phyloP scores from a whole-genome alignment of 23 red algal genomes.

The Cyanidiococcus yangmingshanensis region DNA sequence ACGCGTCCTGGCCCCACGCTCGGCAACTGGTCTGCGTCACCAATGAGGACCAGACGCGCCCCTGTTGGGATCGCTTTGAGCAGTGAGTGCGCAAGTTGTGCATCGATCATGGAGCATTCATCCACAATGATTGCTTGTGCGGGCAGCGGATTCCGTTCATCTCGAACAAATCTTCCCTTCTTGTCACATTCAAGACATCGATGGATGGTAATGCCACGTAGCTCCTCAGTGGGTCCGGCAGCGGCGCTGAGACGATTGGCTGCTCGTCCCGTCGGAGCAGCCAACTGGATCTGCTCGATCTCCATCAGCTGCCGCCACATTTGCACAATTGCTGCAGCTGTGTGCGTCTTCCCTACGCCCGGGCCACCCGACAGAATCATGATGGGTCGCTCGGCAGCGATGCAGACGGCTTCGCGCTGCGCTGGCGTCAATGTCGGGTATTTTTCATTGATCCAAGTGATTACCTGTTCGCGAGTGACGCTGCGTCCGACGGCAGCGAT shows the following conservation, averaged over 20 bases:
- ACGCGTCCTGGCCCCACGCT: constrained; percentile 33
- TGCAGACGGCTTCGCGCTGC: neutral
- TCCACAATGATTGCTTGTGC: constrained; percentile 14
- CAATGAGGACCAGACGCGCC: constrained; percentile 24
- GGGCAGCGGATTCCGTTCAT: constrained; percentile 13
- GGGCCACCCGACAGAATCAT: constrained; percentile 27
- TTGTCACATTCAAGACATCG: constrained; percentile 12
- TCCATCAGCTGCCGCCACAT: constrained; percentile 22
- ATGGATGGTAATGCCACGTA: constrained; percentile 5
- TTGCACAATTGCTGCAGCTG: constrained; percentile 21
- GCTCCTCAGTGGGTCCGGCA: neutral
- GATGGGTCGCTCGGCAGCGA: neutral
- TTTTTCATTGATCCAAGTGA: neutral
- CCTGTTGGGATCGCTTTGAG: neutral
- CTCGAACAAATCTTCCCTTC: neutral
- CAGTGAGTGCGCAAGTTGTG: neutral
- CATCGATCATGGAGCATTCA: constrained; percentile 29
- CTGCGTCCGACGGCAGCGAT: neutral
- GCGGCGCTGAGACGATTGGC: constrained; percentile 11
- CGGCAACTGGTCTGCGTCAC: constrained; percentile 28
- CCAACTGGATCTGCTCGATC: neutral
- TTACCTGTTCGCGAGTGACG: neutral
- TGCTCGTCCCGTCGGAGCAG: constrained; percentile 27
- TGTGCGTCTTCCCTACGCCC: constrained; percentile 26
- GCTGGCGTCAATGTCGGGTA: neutral